These are phyloP conservation scores for Vigna unguiculata DNA, from an alignment of 306 rosid species.

Conservation along the genomic window DNA sequence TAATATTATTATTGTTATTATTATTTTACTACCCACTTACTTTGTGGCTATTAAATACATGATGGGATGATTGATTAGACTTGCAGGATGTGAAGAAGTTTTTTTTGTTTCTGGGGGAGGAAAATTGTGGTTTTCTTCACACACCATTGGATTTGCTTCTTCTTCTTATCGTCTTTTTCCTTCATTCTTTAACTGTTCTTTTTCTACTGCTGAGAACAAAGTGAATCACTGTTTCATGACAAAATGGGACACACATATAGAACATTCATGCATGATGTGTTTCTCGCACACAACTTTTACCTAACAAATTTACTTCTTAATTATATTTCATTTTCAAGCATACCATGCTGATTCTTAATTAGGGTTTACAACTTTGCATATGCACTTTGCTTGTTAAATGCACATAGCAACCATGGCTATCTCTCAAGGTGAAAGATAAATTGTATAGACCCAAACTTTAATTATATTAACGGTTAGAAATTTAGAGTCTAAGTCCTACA, in stretches of 20 bases:
- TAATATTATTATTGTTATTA: background rate
- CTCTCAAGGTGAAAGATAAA: background rate
- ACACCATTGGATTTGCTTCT: background rate
- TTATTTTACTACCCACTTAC: conserved; percentile 24
- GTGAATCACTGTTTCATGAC: conserved; percentile 25
- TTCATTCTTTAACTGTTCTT: background rate
- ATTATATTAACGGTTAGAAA: too few relatives aligned
- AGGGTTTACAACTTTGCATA: conserved; percentile 9
- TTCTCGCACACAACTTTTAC: background rate
- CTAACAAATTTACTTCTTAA: background rate
- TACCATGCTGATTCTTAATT: conserved; percentile 1
- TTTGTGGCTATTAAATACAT: conserved; percentile 41
- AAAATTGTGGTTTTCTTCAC: conserved; percentile 10
- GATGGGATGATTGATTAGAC: conserved; percentile 57
- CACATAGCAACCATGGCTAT: background rate
- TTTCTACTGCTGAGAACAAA: background rate
- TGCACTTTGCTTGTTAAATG: conserved; percentile 13
- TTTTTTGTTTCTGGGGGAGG: background rate
- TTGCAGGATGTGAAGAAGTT: conserved; percentile 30
- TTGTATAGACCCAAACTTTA: too few relatives aligned
- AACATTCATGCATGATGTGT: background rate
- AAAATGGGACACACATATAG: background rate
- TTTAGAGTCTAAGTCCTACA: too few relatives aligned
- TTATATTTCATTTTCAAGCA: background rate
- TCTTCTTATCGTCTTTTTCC: background rate